Conservation (phyloP, 768 basidiomycete genomes). For the Zangia roseola region DNA sequence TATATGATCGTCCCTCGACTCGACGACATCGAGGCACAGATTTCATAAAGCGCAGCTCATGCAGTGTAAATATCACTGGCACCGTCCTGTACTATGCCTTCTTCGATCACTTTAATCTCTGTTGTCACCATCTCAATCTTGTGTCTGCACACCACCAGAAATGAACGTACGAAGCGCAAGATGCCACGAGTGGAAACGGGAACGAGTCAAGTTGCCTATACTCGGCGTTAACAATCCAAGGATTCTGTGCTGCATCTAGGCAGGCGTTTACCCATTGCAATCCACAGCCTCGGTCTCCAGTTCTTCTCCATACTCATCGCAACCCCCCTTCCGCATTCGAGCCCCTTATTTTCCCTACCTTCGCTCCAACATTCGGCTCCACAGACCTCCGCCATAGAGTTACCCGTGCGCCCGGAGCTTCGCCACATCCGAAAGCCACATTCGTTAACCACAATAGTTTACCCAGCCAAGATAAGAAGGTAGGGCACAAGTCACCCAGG, state of each 20-base stretch:
- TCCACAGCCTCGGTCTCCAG: conserved; percentile 37
- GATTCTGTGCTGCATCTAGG: background rate
- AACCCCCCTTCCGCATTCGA: conserved; percentile 64
- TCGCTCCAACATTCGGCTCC: conserved; percentile 43
- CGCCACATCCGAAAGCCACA: background rate
- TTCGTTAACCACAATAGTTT: background rate
- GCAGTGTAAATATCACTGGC: conserved; percentile 5
- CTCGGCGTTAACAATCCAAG: background rate
- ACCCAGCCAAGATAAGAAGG: too few species aligned
- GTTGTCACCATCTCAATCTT: conserved; percentile 2
- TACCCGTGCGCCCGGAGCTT: conserved; percentile 48
- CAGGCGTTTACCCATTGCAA: conserved; percentile 23
- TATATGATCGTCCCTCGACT: background rate
- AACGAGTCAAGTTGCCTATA: conserved; percentile 21
- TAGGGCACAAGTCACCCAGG: conserved; percentile 26
- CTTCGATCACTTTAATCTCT: conserved; percentile 33
- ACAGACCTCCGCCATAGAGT: conserved; percentile 43
- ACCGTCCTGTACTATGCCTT: conserved; percentile 20
- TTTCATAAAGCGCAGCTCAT: too few species aligned
- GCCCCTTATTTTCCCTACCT: conserved; percentile 61
- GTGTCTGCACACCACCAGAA: background rate
- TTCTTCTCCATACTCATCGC: conserved; percentile 38
- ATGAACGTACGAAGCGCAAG: conserved; percentile 28
- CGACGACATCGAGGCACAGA: too few species aligned
- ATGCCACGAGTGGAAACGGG: conserved; percentile 29